Evolutionary conservation across 2,329 filamentous ascomycete genomes (phyloP).

Genomic region (Arthroderma sp.): DNA sequence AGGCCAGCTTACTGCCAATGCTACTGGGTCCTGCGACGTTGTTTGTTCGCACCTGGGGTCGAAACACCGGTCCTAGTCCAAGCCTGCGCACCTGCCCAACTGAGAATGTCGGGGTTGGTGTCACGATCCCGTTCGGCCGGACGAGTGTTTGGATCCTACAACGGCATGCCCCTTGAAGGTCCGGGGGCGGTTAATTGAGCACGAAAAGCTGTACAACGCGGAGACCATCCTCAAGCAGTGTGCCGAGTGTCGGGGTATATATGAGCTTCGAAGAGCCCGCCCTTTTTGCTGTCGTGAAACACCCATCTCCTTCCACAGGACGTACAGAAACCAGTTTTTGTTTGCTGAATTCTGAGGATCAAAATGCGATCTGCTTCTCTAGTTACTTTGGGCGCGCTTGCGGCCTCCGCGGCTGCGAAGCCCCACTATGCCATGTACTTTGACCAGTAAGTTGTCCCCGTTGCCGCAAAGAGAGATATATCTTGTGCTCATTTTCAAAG

Average conservation of each 20-base stretch:
- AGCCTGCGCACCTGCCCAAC: background rate
- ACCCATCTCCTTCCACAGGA: background rate
- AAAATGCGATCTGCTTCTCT: background rate
- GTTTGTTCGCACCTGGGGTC: background rate
- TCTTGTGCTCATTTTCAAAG: background rate
- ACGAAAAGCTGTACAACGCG: background rate
- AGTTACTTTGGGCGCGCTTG: background rate
- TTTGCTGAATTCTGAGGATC: background rate
- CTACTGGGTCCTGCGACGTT: background rate
- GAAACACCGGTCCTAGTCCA: background rate
- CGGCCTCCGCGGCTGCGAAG: background rate
- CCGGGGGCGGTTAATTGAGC: background rate
- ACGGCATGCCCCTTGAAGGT: background rate
- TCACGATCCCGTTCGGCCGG: background rate
- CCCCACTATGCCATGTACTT: slow-evolving; percentile 1
- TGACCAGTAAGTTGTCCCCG: background rate
- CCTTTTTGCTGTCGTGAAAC: background rate
- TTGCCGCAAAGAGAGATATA: background rate
- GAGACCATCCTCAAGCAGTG: background rate
- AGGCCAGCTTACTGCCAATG: background rate
- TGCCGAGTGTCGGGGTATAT: background rate
- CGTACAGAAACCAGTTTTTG: background rate
- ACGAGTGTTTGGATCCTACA: background rate
- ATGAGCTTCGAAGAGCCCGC: background rate
- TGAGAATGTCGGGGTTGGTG: background rate